Evolutionary conservation across 2,329 filamentous ascomycete species (phyloP), one percentile per base, ranked within the genome.

Genomic region (Colletotrichum euphorbiae): DNA sequence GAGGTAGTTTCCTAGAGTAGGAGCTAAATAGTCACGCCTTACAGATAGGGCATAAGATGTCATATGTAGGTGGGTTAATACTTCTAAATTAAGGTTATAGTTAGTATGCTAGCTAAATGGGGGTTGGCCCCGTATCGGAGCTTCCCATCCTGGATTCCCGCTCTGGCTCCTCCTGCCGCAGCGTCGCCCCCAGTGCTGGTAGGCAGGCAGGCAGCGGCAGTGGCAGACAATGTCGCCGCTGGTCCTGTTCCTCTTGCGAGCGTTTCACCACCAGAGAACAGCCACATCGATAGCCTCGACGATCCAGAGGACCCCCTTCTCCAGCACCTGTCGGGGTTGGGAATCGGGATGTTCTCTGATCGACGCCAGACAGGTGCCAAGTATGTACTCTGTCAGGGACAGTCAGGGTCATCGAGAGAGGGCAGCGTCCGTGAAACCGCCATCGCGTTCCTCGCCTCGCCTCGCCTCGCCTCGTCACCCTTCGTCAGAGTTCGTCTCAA

Each of bases 271-370:
- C 11, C 17, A 36, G 31, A 28, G 31, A 33, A 48, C 62, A 51
- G 51, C 45, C 60, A 67, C 52, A 60, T n/a, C 58, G 50, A 45
- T 38, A 40, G 60, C 38, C 59, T 63, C 45, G 38, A n/a, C 43
- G 31, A 43, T 42, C 57, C 31, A n/a, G 31, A 21, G 57, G 15
- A 17, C 11, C 45, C 21, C 45, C 31, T 11, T 42, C 33, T 42
- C 46, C 19, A 28, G 46, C 15, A 15, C 24, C 46, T 13, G n/a
- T 9, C 21, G 15, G 21, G 36, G 24, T 24, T 4, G 24, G 24
- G 21, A 21, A 2, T 28, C 24, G 24, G 24, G 28, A 28, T 43
- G 56, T 43, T 46, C 28, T 52, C 24, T 52, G 46, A 51, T 61
- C 46, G 36, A 19, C 58, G 58, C 31, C 56, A 50, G 15, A 45